Evolutionary conservation across 768 basidiomycete species (phyloP).

Genomic region (Asterophora parasitica): DNA sequence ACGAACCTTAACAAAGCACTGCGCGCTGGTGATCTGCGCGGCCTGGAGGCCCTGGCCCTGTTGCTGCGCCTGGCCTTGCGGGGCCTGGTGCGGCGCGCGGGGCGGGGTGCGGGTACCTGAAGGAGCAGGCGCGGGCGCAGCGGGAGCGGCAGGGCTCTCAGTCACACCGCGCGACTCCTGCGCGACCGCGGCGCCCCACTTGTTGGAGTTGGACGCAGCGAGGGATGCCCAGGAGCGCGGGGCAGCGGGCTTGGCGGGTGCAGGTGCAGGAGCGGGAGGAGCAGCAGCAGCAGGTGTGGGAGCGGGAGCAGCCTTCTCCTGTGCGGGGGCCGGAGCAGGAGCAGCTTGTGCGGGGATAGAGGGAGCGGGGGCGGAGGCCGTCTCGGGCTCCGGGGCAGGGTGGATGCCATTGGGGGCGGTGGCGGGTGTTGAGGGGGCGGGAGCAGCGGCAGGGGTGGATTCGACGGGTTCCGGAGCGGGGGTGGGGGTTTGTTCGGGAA

Average conservation of each 20-base stretch:
- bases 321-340: slow-evolving; percentile 29
- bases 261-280: slow-evolving; percentile 29
- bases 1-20: slow-evolving; percentile 90
- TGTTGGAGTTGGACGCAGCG: slow-evolving; percentile 75
- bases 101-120: slow-evolving; percentile 22
- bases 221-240: slow-evolving; percentile 75
- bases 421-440: no score
- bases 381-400: slow-evolving; percentile 39
- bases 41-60: slow-evolving; percentile 39
- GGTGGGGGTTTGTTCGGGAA: slow-evolving; percentile 31
- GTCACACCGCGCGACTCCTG: slow-evolving; percentile 74
- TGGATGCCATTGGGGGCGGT: slow-evolving; percentile 34
- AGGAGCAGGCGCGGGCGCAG: slow-evolving; percentile 35
- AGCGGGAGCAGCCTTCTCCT: slow-evolving; percentile 16
- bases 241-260: slow-evolving; percentile 46
- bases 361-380: slow-evolving; percentile 11
- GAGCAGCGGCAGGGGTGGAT: slow-evolving; percentile 17
- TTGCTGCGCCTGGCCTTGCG: slow-evolving; percentile 7
- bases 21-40: slow-evolving; percentile 63
- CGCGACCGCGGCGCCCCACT: slow-evolving; percentile 83
- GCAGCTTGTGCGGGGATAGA: slow-evolving; percentile 22
- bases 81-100: slow-evolving; percentile 5
- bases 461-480: slow-evolving; percentile 30
- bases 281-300: slow-evolving; percentile 22
- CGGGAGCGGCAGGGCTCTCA: slow-evolving; percentile 37